These are phyloP conservation scores for Beauveria sp. DNA, from an alignment of 2,329 filamentous ascomycete species.

Conservation along the genomic window DNA sequence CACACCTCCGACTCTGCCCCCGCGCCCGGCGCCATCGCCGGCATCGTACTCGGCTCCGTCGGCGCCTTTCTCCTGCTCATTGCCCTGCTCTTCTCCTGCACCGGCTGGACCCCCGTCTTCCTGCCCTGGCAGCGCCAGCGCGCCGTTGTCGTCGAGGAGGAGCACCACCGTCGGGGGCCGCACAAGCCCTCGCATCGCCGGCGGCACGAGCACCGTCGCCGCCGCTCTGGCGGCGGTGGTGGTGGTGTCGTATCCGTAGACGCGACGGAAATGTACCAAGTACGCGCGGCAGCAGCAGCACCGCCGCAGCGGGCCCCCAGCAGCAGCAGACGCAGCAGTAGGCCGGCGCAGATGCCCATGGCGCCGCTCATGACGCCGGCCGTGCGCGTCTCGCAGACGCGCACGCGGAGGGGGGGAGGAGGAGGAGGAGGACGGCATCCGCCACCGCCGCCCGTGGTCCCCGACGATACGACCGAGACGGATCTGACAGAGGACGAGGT, in stretches of 20 bases:
- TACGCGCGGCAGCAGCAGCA: constrained; percentile 13
- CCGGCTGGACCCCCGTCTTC: constrained; percentile 34
- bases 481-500: constrained; percentile 30
- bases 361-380: constrained; percentile 2
- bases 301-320: constrained; percentile 15
- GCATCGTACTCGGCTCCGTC: constrained; percentile 38
- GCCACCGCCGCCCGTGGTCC: not conserved
- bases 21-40: constrained; percentile 35
- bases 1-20: constrained; percentile 25
- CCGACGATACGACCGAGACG: constrained; percentile 15
- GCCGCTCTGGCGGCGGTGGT: not conserved
- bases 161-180: not conserved
- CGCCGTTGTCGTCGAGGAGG: not conserved
- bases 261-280: constrained; percentile 23
- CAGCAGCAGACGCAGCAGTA: not conserved
- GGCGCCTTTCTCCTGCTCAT: constrained; percentile 46
- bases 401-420: not conserved
- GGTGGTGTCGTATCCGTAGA: not conserved
- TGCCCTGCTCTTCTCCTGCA: constrained; percentile 42
- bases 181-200: constrained; percentile 9
- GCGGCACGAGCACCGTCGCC: not conserved
- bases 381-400: not conserved
- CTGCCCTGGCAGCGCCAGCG: constrained; percentile 13
- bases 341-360: not conserved
- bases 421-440: no score